These are phyloP conservation scores for Sarcomyxa edulis DNA, from an alignment of 768 basidiomycete species.

Conservation along the genomic window DNA sequence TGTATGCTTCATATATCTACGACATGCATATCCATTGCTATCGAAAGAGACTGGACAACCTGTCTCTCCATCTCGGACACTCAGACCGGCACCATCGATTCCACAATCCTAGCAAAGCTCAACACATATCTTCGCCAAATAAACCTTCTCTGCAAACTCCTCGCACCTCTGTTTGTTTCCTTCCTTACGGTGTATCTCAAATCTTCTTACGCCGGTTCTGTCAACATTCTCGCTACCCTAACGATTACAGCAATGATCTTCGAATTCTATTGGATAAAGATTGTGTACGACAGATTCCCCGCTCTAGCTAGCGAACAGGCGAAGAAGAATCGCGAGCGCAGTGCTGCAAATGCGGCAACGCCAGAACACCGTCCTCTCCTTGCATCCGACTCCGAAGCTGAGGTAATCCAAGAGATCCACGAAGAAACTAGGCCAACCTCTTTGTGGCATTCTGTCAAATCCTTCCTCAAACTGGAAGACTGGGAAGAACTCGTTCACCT, in stretches of 20 bases:
- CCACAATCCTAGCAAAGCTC: conserved; percentile 34
- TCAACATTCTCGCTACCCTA: conserved; percentile 27
- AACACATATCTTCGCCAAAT: conserved; percentile 38
- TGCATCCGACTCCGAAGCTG: too few species aligned
- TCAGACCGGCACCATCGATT: too few species aligned
- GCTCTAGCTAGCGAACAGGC: conserved; percentile 23
- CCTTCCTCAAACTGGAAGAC: too few species aligned
- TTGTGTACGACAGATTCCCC: conserved; percentile 33
- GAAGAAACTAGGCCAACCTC: too few species aligned
- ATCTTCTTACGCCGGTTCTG: conserved; percentile 25
- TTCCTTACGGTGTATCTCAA: conserved; percentile 34
- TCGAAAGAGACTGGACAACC: conserved; percentile 49
- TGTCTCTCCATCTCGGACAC: not conserved
- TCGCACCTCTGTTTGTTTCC: conserved; percentile 47
- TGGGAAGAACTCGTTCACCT: conserved; percentile 33
- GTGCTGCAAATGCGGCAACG: too few species aligned
- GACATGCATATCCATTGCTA: conserved; percentile 35
- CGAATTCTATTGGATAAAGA: too few species aligned
- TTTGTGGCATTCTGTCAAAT: too few species aligned
- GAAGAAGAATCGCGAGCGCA: too few species aligned
- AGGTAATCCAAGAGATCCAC: too few species aligned
- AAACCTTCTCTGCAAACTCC: conserved; percentile 44
- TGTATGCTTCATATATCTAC: conserved; percentile 33
- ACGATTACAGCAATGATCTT: conserved; percentile 29
- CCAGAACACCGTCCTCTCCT: too few species aligned